These are phyloP conservation scores for Coprinellus aureogranulatus DNA, from an alignment of 768 basidiomycete species.

Conservation along the genomic window DNA sequence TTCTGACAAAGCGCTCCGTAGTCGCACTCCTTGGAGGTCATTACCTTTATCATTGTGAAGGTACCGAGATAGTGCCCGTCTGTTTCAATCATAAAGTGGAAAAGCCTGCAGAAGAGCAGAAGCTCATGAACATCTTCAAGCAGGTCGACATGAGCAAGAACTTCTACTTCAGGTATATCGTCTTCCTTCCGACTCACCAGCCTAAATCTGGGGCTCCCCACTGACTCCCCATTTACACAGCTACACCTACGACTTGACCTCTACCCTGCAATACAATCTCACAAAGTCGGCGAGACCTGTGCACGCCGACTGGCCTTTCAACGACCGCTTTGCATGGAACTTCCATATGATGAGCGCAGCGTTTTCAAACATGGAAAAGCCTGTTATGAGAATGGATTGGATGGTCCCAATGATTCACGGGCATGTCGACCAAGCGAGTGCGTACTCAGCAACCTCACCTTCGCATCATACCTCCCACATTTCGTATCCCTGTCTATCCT, in stretches of 20 bases:
- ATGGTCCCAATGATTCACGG: conserved; percentile 90
- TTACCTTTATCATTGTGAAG: conserved; percentile 95
- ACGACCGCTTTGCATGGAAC: conserved; percentile 94
- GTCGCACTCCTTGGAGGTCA: conserved; percentile 94
- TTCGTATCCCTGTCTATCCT: background rate
- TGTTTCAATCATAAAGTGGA: conserved; percentile 81
- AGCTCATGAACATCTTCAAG: conserved; percentile 87
- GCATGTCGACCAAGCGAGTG: conserved; percentile 97
- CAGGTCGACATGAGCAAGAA: conserved; percentile 99
- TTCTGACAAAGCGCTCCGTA: conserved; percentile 85
- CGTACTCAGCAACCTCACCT: background rate
- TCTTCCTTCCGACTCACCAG: background rate
- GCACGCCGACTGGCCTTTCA: conserved; percentile 62
- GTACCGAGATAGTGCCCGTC: conserved; percentile 79
- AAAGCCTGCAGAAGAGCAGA: conserved; percentile 83
- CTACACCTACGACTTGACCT: conserved; percentile 95
- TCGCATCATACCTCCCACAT: background rate
- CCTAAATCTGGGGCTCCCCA: conserved; percentile 8
- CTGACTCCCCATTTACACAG: conserved; percentile 41
- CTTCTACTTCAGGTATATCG: conserved; percentile 88
- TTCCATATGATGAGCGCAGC: conserved; percentile 76
- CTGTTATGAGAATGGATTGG: conserved; percentile 68
- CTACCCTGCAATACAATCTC: conserved; percentile 91
- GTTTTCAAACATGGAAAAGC: conserved; percentile 45
- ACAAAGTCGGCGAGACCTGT: conserved; percentile 50